Base-by-base conservation (phyloP, 176 grass and related monocot species). In the Alloteropsis semialata region DNA sequence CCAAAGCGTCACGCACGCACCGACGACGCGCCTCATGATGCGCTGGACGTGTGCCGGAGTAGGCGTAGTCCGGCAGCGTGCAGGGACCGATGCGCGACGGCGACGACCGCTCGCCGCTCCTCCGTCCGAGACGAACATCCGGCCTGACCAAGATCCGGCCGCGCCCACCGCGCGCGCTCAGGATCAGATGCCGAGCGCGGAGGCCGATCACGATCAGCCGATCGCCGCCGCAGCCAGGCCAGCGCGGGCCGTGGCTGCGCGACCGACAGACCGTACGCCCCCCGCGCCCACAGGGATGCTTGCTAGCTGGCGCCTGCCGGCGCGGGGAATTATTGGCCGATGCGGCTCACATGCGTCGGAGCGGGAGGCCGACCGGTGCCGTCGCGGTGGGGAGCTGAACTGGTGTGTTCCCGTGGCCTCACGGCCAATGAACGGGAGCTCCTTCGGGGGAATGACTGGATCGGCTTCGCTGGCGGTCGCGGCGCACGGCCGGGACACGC, bases 1-100 rank as follows among this genome's bases (percentile, higher is more conserved):
- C 38, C 14, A 28, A 48, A 71, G 42, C 42, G 7, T 28, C 66
- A 69, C 66, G n/a, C 39, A 27, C 38, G 22, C 67, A 70, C 68
- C 42, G 68, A 71, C 42, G 68, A 71, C 42, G 42, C 68, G 42
- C 68, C 68, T 19, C 42, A 71, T 46, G 68, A 71, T 71, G 68
- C 43, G 42, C 68, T 55, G 11, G 68, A 8, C 14, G 68, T 48
- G 67, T 10, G 14, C 42, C n/a, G 13, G 41, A 19, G 39, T 17
- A n/a, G 32, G 21, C 64, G 18, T n/a, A 36, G 34, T 18, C 42
- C 24, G n/a, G n/a, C 15, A 15, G n/a, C 67, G n/a, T 69, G 38
- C 10, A 44, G 22, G 22, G n/a, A 22, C 36, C 32, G 62, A 6
- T 3, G 63, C 3, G 34, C 32, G 9, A 5, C 37, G 65, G 13